These are phyloP conservation scores for Candida quercuum DNA, from an alignment of 805 yeast species.

Conservation along the genomic window DNA sequence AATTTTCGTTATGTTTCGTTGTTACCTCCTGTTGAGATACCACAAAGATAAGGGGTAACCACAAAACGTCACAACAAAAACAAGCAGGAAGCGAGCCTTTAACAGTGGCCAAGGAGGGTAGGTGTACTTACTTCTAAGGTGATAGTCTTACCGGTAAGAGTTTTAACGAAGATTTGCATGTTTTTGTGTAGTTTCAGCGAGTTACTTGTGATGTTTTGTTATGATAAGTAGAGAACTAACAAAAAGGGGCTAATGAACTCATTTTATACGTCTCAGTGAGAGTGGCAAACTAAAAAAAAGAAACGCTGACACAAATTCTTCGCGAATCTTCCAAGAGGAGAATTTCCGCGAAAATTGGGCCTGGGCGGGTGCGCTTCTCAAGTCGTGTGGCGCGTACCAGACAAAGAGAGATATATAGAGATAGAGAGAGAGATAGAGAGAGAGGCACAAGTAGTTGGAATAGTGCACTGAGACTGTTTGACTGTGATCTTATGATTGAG, in stretches of 20 bases:
- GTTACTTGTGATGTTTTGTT: not conserved
- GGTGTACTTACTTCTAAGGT: slow-evolving; percentile 51
- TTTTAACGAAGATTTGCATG: slow-evolving; percentile 90
- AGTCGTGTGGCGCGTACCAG: too few relatives aligned
- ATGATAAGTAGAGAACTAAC: not conserved
- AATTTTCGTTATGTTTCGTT: not conserved
- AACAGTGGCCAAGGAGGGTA: not conserved
- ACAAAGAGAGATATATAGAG: too few relatives aligned
- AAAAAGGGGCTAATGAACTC: slow-evolving; percentile 3
- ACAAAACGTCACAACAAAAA: slow-evolving; percentile 6
- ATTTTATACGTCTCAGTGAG: slow-evolving; percentile 6
- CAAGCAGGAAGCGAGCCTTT: not conserved
- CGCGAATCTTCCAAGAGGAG: too few relatives aligned
- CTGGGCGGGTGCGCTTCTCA: too few relatives aligned
- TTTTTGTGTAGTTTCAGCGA: slow-evolving; percentile 29
- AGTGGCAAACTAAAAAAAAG: too few relatives aligned
- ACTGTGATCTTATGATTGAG: too few relatives aligned
- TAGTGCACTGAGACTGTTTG: too few relatives aligned
- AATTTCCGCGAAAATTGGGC: too few relatives aligned
- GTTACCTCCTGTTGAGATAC: not conserved
- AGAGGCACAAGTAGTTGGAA: too few relatives aligned
- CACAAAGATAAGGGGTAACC: slow-evolving; percentile 13
- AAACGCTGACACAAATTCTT: too few relatives aligned
- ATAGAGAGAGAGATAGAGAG: too few relatives aligned
- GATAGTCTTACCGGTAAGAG: slow-evolving; percentile 86